Evolutionary conservation across 331 rosid genomes (phyloP), one percentile per base, ranked within the genome.

Genomic region (Malus hybrid): DNA sequence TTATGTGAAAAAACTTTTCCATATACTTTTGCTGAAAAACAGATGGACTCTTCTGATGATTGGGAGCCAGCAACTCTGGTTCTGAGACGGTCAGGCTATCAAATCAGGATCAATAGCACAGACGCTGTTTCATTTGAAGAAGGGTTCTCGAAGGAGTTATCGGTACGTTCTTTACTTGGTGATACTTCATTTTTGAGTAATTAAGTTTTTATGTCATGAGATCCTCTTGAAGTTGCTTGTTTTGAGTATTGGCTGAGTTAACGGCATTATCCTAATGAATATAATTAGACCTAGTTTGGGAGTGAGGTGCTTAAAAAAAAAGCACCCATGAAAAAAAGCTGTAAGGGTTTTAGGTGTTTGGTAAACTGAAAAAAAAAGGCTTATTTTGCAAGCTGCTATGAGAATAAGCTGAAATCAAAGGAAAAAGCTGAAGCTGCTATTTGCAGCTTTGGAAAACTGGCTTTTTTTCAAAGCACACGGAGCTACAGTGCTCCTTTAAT

Each of bases 11-110:
- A 57, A 14, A 24, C 33, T 24, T 84, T 77, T 77, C 15, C 48
- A 48, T 68, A 22, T 76, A 16, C 29, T 68, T 66, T 50, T 81
- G 56, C 81, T 20, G 52, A 26, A 26, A 60, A 62, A 68, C 78
- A 94, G 99, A 82, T 79, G 79, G 97, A 92, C 67, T 82, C 96
- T 85, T 83, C 97, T 39, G 99, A 94, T 56, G 89, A 84, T 79
- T 94, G 97, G 96, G 97, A 94, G 81, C 85, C 76, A 75, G 86
- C 96, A 48, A 85, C 97, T 63, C 76, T 94, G 57, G 70, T 64
- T 80, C 84, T 94, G 81, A 84, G 88, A 83, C 88, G 97, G 76
- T 85, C 96, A 3, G 83, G 86, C 78, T 94, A 85, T 88, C 97
- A 85, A 80, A 86, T 92, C 68, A 86, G 79, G 87, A 86, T 87